phyloP scores from a whole-genome alignment of 495 filamentous ascomycete species.

The Clavariopsis aquatica region DNA sequence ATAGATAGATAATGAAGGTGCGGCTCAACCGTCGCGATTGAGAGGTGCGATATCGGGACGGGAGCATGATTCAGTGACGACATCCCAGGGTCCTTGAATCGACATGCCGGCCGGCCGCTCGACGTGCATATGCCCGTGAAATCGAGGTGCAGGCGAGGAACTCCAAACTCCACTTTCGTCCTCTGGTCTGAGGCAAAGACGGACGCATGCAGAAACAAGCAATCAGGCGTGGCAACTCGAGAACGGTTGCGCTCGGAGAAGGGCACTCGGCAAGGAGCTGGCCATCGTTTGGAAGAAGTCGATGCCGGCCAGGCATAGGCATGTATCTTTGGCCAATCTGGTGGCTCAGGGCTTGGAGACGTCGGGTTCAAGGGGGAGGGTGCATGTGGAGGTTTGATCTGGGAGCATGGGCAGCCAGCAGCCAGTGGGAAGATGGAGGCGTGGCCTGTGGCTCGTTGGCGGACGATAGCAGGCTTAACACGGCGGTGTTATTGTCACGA shows the following conservation, averaged over 20 bases:
- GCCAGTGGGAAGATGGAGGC: conserved; percentile 22
- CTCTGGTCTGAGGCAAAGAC: conserved; percentile 3
- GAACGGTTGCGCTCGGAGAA: conserved; percentile 6
- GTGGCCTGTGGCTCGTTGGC: conserved; percentile 30
- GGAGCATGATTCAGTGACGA: conserved; percentile 4
- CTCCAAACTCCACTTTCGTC: conserved; percentile 1
- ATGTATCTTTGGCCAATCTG: conserved; percentile 10
- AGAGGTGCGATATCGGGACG: conserved; percentile 30
- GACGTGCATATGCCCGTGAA: background rate
- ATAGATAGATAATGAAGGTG: conserved; percentile 11
- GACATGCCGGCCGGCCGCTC: background rate
- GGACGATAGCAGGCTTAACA: conserved; percentile 32
- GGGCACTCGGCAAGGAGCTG: background rate
- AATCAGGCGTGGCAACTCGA: background rate
- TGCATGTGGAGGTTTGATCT: conserved; percentile 8
- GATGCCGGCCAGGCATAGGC: conserved; percentile 16
- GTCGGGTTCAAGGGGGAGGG: background rate
- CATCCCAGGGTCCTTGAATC: background rate
- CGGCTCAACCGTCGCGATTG: conserved; percentile 4
- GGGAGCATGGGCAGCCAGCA: conserved; percentile 20
- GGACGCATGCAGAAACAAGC: background rate
- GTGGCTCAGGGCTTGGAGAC: conserved; percentile 16
- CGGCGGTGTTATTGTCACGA: conserved; percentile 29
- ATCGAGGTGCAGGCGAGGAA: conserved; percentile 6
- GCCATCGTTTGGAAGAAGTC: conserved; percentile 6